phyloP scores from a whole-genome alignment of 148 eudicot species.

The Vaccinium darrowii region DNA sequence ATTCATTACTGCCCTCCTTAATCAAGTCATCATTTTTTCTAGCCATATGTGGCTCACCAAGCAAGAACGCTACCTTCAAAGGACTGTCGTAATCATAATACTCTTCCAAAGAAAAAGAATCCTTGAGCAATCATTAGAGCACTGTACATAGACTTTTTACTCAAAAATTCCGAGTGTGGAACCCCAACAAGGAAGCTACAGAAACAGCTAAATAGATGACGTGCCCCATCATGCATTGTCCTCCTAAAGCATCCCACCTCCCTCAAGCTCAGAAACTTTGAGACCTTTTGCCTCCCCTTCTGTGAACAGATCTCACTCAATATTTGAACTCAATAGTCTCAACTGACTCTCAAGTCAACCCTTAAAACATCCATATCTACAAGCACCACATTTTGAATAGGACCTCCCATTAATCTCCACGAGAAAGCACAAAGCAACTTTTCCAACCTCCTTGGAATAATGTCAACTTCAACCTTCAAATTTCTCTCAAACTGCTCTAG shows the following conservation, averaged over 20 bases:
- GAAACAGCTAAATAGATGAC: not conserved
- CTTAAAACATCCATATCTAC: not conserved
- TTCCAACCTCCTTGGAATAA: not conserved
- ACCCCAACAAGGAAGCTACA: not conserved
- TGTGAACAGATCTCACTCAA: not conserved
- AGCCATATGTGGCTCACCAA: not conserved
- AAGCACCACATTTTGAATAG: not conserved
- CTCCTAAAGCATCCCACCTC: conserved; percentile 1
- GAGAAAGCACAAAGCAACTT: not conserved
- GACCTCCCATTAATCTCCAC: not conserved
- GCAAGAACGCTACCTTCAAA: not conserved
- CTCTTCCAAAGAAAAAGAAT: not conserved
- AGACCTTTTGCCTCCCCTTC: not conserved
- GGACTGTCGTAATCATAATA: not conserved
- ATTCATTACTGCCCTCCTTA: not conserved
- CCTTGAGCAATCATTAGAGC: not conserved
- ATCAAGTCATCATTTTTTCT: not conserved
- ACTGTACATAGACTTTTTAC: not conserved
- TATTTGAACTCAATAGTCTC: not conserved
- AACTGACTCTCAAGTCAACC: not conserved
- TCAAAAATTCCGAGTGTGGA: not conserved
- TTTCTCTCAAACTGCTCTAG: conserved; percentile 1
- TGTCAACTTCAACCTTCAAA: not conserved
- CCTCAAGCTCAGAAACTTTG: not conserved
- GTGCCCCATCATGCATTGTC: not conserved